Conservation (phyloP, 1,284 basidiomycete genomes). For the Microbotryum lychnidis-dioicae region DNA sequence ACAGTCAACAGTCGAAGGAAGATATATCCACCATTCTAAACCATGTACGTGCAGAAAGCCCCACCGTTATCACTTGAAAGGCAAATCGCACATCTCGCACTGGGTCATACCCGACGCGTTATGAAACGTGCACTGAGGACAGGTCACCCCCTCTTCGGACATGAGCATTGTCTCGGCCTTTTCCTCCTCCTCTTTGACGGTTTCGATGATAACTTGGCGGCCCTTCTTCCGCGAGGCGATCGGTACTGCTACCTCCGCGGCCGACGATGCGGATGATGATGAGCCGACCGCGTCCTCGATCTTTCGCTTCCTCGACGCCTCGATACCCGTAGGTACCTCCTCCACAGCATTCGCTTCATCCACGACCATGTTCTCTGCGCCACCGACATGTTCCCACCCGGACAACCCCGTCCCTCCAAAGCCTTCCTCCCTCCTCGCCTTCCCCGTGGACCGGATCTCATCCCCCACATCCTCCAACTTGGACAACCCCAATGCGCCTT, state of each 20-base stretch:
- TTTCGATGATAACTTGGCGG: not conserved
- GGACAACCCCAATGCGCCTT: constrained; percentile 38
- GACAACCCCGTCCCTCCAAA: constrained; percentile 64
- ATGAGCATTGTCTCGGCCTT: not conserved
- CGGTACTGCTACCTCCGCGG: too few species aligned
- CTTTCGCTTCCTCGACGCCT: not conserved
- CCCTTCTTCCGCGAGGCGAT: not conserved
- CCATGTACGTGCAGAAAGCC: too few species aligned
- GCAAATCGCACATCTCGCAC: constrained; percentile 34
- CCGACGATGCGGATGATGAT: not conserved
- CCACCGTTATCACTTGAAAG: too few species aligned
- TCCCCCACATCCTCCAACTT: constrained; percentile 41
- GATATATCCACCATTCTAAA: too few species aligned
- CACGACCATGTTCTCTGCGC: not conserved
- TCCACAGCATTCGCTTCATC: not conserved
- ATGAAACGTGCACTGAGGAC: constrained; percentile 35
- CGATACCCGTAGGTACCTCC: not conserved
- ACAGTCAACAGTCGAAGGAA: too few species aligned
- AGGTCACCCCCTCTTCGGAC: constrained; percentile 12
- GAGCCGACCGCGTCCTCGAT: not conserved
- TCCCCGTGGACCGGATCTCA: constrained; percentile 27
- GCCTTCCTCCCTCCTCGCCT: constrained; percentile 52
- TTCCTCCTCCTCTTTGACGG: not conserved
- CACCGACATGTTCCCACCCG: constrained; percentile 5
- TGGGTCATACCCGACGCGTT: constrained; percentile 26